Base-by-base conservation (phyloP, 305 asterid species). In the Solanum hybrid region DNA sequence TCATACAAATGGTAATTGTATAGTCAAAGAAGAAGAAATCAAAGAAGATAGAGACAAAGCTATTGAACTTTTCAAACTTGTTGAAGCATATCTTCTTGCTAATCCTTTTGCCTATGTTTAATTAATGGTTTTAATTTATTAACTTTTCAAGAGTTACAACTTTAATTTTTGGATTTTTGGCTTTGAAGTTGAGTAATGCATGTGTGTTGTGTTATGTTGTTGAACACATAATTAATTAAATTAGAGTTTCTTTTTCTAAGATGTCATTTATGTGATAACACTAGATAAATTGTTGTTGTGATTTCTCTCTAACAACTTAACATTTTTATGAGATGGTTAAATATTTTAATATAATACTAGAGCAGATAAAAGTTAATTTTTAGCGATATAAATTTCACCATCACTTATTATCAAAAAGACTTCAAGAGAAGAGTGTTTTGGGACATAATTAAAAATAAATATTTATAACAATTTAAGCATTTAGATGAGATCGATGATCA, bases 21-120 rank as follows among this genome's bases (percentile, higher is more conserved):
- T 94, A 88, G 93, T 95, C 46, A 94, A 93, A 71, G 97, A 95
- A 89, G 92, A 94, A 89, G 94, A 93, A 17, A 94, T 95, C 79
- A 94, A 95, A 76, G 91, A 88, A 85, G 93, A 89, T 4, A 88
- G 88, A 35, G 93, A 92, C 26, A 88, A 88, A 89, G 88, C 92
- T 42, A 51, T 88, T 71, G 92, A 91, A 29, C 89, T 92, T 79
- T 79, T 78, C 60, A 88, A 89, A 32, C 91, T 86, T 88, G 91
- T 85, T 46, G 92, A 90, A 81, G 91, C 91, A 51, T 92, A 90
- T 36, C 91, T 92, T 81, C 38, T 89, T 92, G 94, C 96, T 37
- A 93, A 94, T 87, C 96, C 96, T 81, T 91, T 8, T 72, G 90
- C 90, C 8, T 92, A 89, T 71, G 51, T 64, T 86, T 85, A 60